Base-by-base conservation (phyloP, 805 yeast species). In the Metschnikowia picachoensis region DNA sequence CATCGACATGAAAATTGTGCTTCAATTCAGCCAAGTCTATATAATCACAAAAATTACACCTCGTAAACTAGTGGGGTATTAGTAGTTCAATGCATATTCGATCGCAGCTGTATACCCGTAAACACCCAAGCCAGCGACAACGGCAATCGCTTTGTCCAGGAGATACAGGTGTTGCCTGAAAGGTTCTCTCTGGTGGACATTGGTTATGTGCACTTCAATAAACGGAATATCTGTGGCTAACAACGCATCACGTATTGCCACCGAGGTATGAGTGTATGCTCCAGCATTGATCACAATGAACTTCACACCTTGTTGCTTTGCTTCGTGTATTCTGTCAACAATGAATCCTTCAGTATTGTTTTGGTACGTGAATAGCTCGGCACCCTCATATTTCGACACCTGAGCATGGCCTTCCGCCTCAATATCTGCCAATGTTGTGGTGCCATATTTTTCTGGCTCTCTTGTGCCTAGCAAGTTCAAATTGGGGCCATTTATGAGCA, bases 281-380 rank as follows among this genome's bases (percentile, higher is more conserved):
- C 79, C 79, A 11, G 79, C 79, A 51, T 76, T 76, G 41, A 76
- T 74, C 33, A 76, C 66, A 37, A 76, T 71, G 52, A 74, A 75
- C 1, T 67, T 73, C 30, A 68, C 67, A 6, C 71, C 73, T 33
- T 75, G 72, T 15, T 48, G 48, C 52, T 65, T 69, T 9, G 79
- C 78, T 51, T 70, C 63, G 50, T 76, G 80, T 36, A 76, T 74
- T 35, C 77, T 57, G 50, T 76, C 79, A 31, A 76, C 63, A 25
- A 76, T 60, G 34, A 64, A 65, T 25, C 80, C 80, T 57, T 76
- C 80, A 20, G 70, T 66, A 43, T 76, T 76, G 50, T 59, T 63
- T 51, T 76, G 80, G 58, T 53, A 75, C 10, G 65, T 58, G 41
- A 50, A 56, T 12, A 70, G 59, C 51, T 60, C 59, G 8, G 67